Evolutionary conservation across 495 filamentous ascomycete species (phyloP), one percentile per base, ranked within the genome.

Genomic region (Aspergillus cristatus): DNA sequence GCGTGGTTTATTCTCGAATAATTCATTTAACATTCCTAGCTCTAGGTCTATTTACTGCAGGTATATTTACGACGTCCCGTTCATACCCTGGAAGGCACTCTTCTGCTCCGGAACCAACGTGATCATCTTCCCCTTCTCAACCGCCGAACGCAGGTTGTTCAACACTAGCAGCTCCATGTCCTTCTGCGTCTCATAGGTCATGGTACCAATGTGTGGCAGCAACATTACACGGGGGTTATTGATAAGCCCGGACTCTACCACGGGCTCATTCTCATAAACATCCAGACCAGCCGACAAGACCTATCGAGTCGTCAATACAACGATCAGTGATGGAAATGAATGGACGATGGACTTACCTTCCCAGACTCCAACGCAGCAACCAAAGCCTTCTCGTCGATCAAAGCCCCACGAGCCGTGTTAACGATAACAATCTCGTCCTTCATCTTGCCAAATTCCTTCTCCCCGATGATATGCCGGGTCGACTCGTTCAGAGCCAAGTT

Each of bases 151-250:
- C 42, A 89, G 46, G 40, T 89, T 89, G 37, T 75, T 68, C 42
- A 89, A 63, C 18, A 78, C 74, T 66, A 84, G 71, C 29, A 77
- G 55, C 58, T 91, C 85, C 85, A 91, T 89, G 50, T 84, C 79
- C 37, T 69, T 75, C 58, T 84, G 78, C 14, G 71, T 75, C 55
- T 80, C 76, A 46, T 67, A 66, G 10, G 74, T 78, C 45, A 62
- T 67, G 3, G 86, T 90, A 5, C 85, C 86, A 62, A 91, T 83
- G 56, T 93, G 86, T 17, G 86, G 86, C 33, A 88, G 54, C 34
- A 93, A 54, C 62, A 90, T 76, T 18, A 84, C 81, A 20, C 74
- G 66, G 3, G 77, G 73, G 51, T 83, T 85, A 38, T 67, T 70
- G 26, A 90, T 57, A 28, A 93, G 60, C 1, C 81, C 83, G 1